Conservation (phyloP, 768 basidiomycete genomes). For the Cantharellus cinnabarinus region DNA sequence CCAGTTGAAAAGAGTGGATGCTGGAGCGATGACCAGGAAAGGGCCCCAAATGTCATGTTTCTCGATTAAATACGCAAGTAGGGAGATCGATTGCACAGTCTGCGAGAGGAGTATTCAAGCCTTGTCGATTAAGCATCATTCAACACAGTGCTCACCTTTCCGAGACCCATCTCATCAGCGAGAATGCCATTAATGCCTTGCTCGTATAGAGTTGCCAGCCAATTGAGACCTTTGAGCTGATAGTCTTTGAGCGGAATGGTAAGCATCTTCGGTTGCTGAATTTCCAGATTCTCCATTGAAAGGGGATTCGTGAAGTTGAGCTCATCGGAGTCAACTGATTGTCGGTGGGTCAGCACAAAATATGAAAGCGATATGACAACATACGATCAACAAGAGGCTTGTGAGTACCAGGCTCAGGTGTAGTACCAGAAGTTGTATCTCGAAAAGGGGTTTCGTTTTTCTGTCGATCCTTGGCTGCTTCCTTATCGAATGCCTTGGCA, state of each 20-base stretch:
- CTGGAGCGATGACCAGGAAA: conserved; percentile 92
- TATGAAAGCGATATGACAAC: conserved; percentile 13
- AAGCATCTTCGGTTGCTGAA: conserved; percentile 86
- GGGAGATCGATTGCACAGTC: conserved; percentile 96
- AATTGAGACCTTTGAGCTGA: conserved; percentile 92
- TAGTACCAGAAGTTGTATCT: conserved; percentile 15
- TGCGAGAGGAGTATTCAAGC: conserved; percentile 8
- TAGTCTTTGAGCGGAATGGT: conserved; percentile 97
- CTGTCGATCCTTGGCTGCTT: conserved; percentile 61
- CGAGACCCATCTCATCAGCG: conserved; percentile 96
- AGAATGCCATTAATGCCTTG: conserved; percentile 99
- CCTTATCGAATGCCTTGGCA: conserved; percentile 69
- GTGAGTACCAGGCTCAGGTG: conserved; percentile 17
- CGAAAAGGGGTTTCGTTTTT: conserved; percentile 31
- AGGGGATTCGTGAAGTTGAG: conserved; percentile 99
- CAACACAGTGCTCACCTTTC: conserved; percentile 32
- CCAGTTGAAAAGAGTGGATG: conserved; percentile 97
- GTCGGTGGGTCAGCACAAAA: neutral
- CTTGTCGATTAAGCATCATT: neutral
- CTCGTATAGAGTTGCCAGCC: conserved; percentile 93
- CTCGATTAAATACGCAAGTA: conserved; percentile 90
- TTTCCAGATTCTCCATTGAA: conserved; percentile 63
- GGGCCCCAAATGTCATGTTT: conserved; percentile 98
- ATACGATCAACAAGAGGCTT: conserved; percentile 50
- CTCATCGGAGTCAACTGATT: conserved; percentile 78